Evolutionary conservation across 768 basidiomycete species (phyloP).

Genomic region (Suillus bovinus): DNA sequence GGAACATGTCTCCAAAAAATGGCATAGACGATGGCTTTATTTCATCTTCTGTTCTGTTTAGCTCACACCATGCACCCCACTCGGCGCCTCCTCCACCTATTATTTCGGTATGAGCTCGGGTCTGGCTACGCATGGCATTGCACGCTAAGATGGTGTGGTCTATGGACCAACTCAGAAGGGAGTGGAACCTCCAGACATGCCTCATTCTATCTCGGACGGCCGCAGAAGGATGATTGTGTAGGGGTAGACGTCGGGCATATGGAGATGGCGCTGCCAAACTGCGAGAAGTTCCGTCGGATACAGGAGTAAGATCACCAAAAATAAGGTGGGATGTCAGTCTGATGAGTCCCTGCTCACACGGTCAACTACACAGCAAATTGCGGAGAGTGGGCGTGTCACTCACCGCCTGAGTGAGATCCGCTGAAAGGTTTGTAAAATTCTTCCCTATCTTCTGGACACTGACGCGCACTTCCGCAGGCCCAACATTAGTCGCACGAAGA

Average conservation of each 20-base stretch:
- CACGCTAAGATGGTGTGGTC: slow-evolving; percentile 43
- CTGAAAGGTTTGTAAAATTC: slow-evolving; percentile 56
- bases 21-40: slow-evolving; percentile 51
- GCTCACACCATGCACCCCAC: slow-evolving; percentile 55
- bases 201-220: slow-evolving; percentile 27
- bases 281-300: slow-evolving; percentile 11
- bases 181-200: slow-evolving; percentile 37
- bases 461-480: slow-evolving; percentile 49
- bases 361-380: not conserved
- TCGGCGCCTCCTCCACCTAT: slow-evolving; percentile 55
- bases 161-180: slow-evolving; percentile 36
- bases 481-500: slow-evolving; percentile 43
- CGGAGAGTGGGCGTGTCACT: slow-evolving; percentile 14
- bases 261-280: slow-evolving; percentile 51
- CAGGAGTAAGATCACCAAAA: slow-evolving; percentile 48
- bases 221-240: slow-evolving; percentile 52
- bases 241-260: slow-evolving; percentile 60
- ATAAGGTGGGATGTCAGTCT: slow-evolving; percentile 56
- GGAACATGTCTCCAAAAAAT: slow-evolving; percentile 58
- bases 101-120: slow-evolving; percentile 38
- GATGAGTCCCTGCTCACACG: slow-evolving; percentile 38
- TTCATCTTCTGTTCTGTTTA: slow-evolving; percentile 46
- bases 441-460: slow-evolving; percentile 49
- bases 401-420: slow-evolving; percentile 61
- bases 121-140: slow-evolving; percentile 39